Evolutionary conservation across 1,284 basidiomycete species (phyloP), one percentile per base, ranked within the genome.

Genomic region (Apiotrichum montevideense): DNA sequence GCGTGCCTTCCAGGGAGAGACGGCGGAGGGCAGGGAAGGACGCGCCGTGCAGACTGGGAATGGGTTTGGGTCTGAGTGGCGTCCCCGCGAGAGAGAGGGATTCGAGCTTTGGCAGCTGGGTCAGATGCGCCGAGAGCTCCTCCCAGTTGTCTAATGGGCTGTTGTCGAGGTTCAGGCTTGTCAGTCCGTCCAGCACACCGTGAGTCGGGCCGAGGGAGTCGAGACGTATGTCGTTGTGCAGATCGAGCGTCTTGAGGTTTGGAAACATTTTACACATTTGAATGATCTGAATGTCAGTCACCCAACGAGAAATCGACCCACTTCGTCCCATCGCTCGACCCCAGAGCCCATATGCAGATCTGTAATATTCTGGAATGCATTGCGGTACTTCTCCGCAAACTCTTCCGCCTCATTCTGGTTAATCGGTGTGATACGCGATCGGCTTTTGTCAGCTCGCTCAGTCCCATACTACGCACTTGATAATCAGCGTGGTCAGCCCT

Each of bases 321-420:
- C 83, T 63, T 88, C 85, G 40, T 68, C 64, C 91, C 90, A 95
- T 34, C 80, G 78, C 40, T 85, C 80, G 32, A 85, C 74, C 0
- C 87, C 88, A 46, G 79, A 80, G 66, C 89, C 94, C n/a, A 96
- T 75, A 54, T 87, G 83, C 43, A 96, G 77, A 63, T 88, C 86
- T 15, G 76, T 78, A 45, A 95, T 69, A 10, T 72, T 71, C 1
- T 67, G 58, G 70, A 91, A 89, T 0, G 84, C 81, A 1, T 56
- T 10, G 59, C 49, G 55, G 80, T 72, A 67, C 43, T 33, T 40
- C 0, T 41, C 37, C 0, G 2, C 11, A 13, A 43, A 39, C 37
- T 13, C 13, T 6, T 39, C 37, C 9, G 37, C 52, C 6, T 59
- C 35, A 66, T 46, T 48, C 73, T 63, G 6, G 54, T 57, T 9